Conservation (phyloP, 345 rosid species). For the Populus tremula region DNA sequence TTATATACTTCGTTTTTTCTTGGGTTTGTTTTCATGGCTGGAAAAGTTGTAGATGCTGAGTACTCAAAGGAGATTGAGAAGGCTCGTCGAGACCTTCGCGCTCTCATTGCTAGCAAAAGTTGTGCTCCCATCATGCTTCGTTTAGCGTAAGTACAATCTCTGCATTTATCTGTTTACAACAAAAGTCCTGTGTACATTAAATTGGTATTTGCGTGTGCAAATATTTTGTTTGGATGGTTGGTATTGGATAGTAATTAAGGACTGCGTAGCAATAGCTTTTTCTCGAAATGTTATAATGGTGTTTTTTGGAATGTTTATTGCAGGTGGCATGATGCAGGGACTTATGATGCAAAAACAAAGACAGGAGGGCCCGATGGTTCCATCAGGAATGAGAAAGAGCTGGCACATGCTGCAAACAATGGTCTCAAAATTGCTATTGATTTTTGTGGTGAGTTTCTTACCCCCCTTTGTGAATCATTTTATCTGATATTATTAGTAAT, state of each 20-base stretch:
- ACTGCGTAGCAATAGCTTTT: too few relatives aligned
- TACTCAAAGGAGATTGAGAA: slow-evolving; percentile 70
- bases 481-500: background rate
- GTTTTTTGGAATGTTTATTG: background rate
- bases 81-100: slow-evolving; percentile 72
- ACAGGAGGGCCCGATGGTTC: slow-evolving; percentile 95
- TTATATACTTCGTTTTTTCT: too few relatives aligned
- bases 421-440: slow-evolving; percentile 66
- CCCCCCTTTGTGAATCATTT: background rate
- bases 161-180: background rate
- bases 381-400: slow-evolving; percentile 54
- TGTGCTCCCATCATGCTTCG: slow-evolving; percentile 93
- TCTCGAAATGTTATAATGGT: too few relatives aligned
- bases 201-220: background rate
- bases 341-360: slow-evolving; percentile 67
- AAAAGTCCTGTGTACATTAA: too few relatives aligned
- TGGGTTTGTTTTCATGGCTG: slow-evolving; percentile 30
- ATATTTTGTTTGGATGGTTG: background rate
- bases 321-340: slow-evolving; percentile 95
- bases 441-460: slow-evolving; percentile 55
- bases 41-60: slow-evolving; percentile 35
- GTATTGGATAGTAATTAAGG: background rate
- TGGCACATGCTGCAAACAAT: slow-evolving; percentile 43
- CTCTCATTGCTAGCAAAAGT: slow-evolving; percentile 56
- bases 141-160: slow-evolving; percentile 55